phyloP scores from a whole-genome alignment of 805 yeast species.

The Osmozyma mogii region DNA sequence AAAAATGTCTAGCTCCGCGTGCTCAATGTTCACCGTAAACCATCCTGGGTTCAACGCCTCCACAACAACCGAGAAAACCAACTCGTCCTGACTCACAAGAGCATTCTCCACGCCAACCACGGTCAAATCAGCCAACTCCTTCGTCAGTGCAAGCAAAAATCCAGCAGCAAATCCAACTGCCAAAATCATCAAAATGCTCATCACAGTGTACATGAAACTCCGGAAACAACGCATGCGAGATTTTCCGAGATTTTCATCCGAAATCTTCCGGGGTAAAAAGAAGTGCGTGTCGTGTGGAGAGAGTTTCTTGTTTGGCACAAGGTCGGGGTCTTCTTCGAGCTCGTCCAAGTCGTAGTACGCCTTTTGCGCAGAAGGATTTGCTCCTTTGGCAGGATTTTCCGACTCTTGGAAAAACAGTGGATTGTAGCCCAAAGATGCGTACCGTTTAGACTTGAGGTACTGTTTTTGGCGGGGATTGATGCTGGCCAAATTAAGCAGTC shows the following conservation, averaged over 20 bases:
- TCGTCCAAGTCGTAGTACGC: conserved; percentile 34
- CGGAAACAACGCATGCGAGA: conserved; percentile 17
- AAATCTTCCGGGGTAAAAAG: conserved; percentile 23
- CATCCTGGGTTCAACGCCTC: conserved; percentile 87
- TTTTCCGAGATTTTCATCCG: conserved; percentile 8
- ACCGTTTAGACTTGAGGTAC: conserved; percentile 23
- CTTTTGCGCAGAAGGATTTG: conserved; percentile 14
- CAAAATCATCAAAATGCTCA: conserved; percentile 43
- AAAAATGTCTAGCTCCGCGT: conserved; percentile 76
- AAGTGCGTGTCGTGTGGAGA: conserved; percentile 18
- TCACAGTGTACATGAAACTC: conserved; percentile 35
- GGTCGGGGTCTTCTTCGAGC: conserved; percentile 25
- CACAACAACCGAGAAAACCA: conserved; percentile 69
- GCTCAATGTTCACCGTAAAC: conserved; percentile 52
- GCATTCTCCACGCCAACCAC: conserved; percentile 60
- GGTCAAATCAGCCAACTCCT: conserved; percentile 64
- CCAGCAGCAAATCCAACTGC: conserved; percentile 76
- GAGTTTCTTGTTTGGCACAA: conserved; percentile 11
- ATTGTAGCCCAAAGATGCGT: conserved; percentile 30
- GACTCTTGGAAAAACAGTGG: conserved; percentile 6
- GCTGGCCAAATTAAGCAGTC: conserved; percentile 34
- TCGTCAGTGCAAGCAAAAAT: conserved; percentile 76
- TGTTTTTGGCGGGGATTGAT: conserved; percentile 20
- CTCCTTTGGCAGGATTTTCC: conserved; percentile 3
- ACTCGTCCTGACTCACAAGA: conserved; percentile 74